Conservation (phyloP, 2,329 filamentous ascomycete species). For the Graphiopsis chlorocephala region DNA sequence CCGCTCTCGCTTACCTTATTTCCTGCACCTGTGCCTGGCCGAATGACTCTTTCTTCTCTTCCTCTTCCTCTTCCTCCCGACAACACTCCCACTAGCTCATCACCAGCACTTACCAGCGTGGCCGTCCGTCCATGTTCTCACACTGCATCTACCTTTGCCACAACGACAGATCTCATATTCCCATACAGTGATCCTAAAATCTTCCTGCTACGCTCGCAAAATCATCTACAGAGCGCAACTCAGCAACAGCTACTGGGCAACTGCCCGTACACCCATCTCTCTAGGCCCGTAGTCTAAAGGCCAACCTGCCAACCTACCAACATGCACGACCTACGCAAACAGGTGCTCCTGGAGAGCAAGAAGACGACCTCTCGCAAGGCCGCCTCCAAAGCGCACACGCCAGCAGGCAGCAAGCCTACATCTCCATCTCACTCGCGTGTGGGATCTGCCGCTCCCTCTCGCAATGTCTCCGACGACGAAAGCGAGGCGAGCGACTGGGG, state of each 20-base stretch:
- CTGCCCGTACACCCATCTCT: neutral
- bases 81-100: neutral
- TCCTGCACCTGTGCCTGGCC: neutral
- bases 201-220: neutral
- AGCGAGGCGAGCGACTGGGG: conserved; percentile 59
- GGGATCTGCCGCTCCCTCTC: conserved; percentile 59
- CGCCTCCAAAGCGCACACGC: conserved; percentile 55
- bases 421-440: conserved; percentile 58
- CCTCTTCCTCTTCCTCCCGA: neutral
- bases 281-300: neutral
- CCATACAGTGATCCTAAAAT: conserved; percentile 7
- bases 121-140: conserved; percentile 8
- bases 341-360: conserved; percentile 67
- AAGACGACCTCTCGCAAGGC: conserved; percentile 72
- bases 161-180: conserved; percentile 15
- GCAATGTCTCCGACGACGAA: conserved; percentile 63
- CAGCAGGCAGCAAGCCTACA: conserved; percentile 56
- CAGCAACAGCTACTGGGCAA: neutral
- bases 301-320: neutral
- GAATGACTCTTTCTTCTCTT: neutral
- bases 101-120: neutral
- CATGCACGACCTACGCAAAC: conserved; percentile 54
- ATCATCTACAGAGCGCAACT: neutral
- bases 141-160: conserved; percentile 12
- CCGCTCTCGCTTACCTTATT: conserved; percentile 15